Conservation (phyloP, 202 grass and related monocot genomes). For the Cymbopogon flexuosus region DNA sequence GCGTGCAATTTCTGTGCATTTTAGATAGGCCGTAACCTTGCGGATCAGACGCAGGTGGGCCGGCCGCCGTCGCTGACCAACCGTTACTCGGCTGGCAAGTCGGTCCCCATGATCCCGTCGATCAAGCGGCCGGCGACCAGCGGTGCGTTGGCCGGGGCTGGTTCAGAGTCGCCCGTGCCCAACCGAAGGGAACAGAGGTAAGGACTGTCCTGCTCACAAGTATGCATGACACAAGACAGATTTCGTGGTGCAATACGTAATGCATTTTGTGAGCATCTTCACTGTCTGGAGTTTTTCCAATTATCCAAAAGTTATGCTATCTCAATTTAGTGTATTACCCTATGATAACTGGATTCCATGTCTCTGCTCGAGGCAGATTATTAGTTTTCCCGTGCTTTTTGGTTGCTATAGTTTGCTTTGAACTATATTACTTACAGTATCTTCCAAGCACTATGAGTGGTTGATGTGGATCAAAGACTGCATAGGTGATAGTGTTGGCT, state of each 20-base stretch:
- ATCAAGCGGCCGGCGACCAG: conserved; percentile 54
- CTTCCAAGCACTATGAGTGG: not conserved
- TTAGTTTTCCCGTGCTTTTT: not conserved
- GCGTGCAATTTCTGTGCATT: conserved; percentile 38
- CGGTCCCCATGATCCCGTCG: conserved; percentile 63
- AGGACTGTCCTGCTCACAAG: not conserved
- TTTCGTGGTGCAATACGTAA: not conserved
- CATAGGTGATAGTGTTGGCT: not conserved
- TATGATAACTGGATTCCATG: not conserved
- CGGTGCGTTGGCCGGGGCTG: conserved; percentile 2
- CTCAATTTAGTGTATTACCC: not conserved
- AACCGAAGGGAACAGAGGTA: conserved; percentile 74
- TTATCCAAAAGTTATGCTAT: not conserved
- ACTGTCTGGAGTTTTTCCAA: not conserved
- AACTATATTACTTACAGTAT: not conserved
- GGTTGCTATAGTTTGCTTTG: conserved; percentile 7
- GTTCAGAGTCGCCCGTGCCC: conserved; percentile 39
- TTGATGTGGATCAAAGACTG: not conserved
- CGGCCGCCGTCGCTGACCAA: conserved; percentile 42
- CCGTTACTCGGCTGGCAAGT: conserved; percentile 46
- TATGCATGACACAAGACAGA: not conserved
- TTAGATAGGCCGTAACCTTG: conserved; percentile 92
- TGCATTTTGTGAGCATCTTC: not conserved
- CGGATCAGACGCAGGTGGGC: conserved; percentile 60
- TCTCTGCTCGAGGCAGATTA: not conserved